These are phyloP conservation scores for Cladosporium sp. DNA, from an alignment of 2,329 filamentous ascomycete species.

Conservation along the genomic window DNA sequence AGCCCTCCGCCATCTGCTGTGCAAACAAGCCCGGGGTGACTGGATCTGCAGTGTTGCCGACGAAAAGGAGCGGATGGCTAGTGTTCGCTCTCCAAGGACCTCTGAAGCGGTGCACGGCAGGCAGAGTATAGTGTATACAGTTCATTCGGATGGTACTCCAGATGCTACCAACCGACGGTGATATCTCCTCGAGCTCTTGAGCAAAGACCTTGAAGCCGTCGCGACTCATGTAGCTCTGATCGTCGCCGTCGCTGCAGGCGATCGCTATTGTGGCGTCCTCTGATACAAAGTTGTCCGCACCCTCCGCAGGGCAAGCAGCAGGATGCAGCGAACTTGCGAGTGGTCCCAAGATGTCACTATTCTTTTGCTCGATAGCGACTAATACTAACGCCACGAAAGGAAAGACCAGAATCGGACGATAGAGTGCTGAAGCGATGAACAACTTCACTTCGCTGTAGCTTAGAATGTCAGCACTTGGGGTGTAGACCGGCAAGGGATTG, in stretches of 20 bases:
- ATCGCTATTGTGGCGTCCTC: conserved; percentile 23
- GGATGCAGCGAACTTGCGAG: conserved; percentile 15
- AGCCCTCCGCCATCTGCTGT: conserved; percentile 32
- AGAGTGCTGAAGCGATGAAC: conserved; percentile 35
- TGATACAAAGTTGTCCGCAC: not conserved
- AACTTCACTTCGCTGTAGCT: conserved; percentile 38
- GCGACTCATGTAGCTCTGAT: conserved; percentile 25
- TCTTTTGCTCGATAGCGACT: conserved; percentile 29
- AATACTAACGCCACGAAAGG: conserved; percentile 33
- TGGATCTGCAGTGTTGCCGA: conserved; percentile 33
- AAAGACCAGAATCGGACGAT: conserved; percentile 33
- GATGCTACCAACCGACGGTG: conserved; percentile 32
- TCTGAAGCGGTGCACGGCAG: conserved; percentile 32
- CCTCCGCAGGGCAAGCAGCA: not conserved
- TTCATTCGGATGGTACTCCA: conserved; percentile 36
- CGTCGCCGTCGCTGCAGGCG: conserved; percentile 37
- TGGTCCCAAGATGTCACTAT: conserved; percentile 28
- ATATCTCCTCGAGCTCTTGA: conserved; percentile 29
- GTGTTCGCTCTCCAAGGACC: conserved; percentile 25
- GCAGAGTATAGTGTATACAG: conserved; percentile 37
- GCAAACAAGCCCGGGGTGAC: conserved; percentile 31
- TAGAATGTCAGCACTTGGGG: conserved; percentile 33
- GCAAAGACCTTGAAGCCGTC: conserved; percentile 32
- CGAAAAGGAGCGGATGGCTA: conserved; percentile 27
- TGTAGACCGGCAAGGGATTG: conserved; percentile 36